Evolutionary conservation across 2,329 filamentous ascomycete genomes (phyloP), one percentile per base, ranked within the genome.

Genomic region (Rhynchosporium secalis): DNA sequence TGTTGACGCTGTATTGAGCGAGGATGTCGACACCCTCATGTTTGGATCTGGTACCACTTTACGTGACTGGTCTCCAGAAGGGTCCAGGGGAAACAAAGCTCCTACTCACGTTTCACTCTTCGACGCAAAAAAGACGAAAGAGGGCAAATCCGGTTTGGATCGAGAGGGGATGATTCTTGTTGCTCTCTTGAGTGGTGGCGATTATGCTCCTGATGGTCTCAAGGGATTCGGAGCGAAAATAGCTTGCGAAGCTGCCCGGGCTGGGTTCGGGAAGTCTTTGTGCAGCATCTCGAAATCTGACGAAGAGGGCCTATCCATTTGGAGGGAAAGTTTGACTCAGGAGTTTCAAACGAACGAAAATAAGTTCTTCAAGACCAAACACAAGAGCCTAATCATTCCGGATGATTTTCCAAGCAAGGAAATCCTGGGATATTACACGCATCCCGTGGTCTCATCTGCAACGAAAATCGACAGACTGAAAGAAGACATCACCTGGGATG

Each of bases 1-100:
- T 8, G 93, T 96, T 0, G 95, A 99, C 75, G 94, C 91, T 0
- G 95, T 98, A 1, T 80, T 99, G 70, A 97, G 91, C 74, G 93
- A 99, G 74, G 95, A 99, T 79, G 92, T 97, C 48, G 95, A 99
- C 74, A 95, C 94, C 1, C 84, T 98, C 71, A 98, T 98, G 94
- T 98, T 98, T 77, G 95, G 95, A 1, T 95, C 92, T 66, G 87
- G 84, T 0, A 77, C 86, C 43, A 94, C 90, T 0, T 77, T 97
- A 47, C 84, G 92, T 56, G 94, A 92, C 70, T 97, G 91, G 87
- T 90, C 90, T 0, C 83, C 90, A 3, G 91, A 96, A 72, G 82
- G 81, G 12, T 82, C 79, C 49, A 82, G 79, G n/a, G 78, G 81
- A 0, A 84, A 81, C 69, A 90, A 89, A 65, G 79, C 81, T 0